Conservation (phyloP, 352 stramenopile genomes). For the Phytophthora quininea region DNA sequence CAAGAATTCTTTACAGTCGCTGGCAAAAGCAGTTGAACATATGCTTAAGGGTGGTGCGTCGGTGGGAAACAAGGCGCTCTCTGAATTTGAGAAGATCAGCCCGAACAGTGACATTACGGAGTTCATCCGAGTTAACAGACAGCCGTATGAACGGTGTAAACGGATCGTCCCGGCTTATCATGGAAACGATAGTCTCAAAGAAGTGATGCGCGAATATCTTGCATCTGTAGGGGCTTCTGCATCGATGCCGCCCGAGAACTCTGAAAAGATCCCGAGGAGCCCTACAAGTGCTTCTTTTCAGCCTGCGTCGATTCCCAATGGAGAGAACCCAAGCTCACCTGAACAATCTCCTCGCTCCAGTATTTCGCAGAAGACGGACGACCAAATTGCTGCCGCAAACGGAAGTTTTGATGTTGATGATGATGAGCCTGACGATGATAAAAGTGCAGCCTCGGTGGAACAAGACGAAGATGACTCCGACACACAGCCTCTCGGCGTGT, state of each 20-base stretch:
- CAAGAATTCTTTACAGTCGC: slow-evolving; percentile 76
- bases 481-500: slow-evolving; percentile 53
- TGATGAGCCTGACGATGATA: slow-evolving; percentile 13
- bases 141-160: slow-evolving; percentile 52
- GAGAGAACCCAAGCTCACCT: slow-evolving; percentile 7
- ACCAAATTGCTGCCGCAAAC: slow-evolving; percentile 2
- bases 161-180: slow-evolving; percentile 53
- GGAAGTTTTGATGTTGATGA: slow-evolving; percentile 14
- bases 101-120: slow-evolving; percentile 58
- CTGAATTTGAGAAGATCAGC: slow-evolving; percentile 60
- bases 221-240: slow-evolving; percentile 17
- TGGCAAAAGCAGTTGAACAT: slow-evolving; percentile 75
- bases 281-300: slow-evolving; percentile 2
- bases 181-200: slow-evolving; percentile 56
- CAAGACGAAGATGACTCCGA: slow-evolving; percentile 53
- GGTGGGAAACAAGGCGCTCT: slow-evolving; percentile 44
- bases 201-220: slow-evolving; percentile 62
- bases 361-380: slow-evolving; percentile 2
- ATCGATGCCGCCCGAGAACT: slow-evolving; percentile 16
- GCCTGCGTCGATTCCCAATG: slow-evolving; percentile 8
- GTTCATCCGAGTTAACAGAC: slow-evolving; percentile 64
- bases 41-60: slow-evolving; percentile 46
- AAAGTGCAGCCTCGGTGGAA: slow-evolving; percentile 17
- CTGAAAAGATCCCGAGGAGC: slow-evolving; percentile 20
- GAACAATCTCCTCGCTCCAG: slow-evolving; percentile 17